These are phyloP conservation scores for Dactylellina sp. DNA, from an alignment of 2,329 filamentous ascomycete genomes.

Conservation along the genomic window DNA sequence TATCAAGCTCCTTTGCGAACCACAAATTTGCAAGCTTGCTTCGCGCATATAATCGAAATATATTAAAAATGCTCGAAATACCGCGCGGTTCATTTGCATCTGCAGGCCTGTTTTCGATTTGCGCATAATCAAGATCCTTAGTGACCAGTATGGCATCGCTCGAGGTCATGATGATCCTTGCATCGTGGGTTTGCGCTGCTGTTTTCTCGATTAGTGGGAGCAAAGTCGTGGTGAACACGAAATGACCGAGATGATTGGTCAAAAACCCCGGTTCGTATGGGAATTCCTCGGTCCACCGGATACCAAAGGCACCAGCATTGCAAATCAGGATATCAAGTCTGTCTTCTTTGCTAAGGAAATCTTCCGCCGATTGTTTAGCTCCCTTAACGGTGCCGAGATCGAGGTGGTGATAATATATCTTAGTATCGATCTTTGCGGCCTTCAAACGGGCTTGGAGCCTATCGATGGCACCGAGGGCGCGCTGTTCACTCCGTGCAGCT, in stretches of 20 bases:
- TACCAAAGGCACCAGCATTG: slow-evolving; percentile 67
- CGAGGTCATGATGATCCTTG: slow-evolving; percentile 59
- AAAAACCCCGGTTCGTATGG: slow-evolving; percentile 68
- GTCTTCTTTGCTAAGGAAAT: slow-evolving; percentile 62
- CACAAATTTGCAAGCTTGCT: slow-evolving; percentile 68
- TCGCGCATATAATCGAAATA: slow-evolving; percentile 65
- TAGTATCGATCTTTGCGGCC: slow-evolving; percentile 27
- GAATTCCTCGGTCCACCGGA: slow-evolving; percentile 61
- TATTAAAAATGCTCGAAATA: slow-evolving; percentile 57
- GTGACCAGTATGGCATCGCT: slow-evolving; percentile 62
- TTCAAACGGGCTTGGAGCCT: slow-evolving; percentile 57
- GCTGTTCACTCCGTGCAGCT: slow-evolving; percentile 60
- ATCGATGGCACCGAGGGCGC: slow-evolving; percentile 64
- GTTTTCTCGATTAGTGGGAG: slow-evolving; percentile 60
- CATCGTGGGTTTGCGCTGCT: slow-evolving; percentile 57
- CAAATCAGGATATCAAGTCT: slow-evolving; percentile 66
- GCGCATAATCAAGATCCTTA: slow-evolving; percentile 60
- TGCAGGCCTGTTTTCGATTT: slow-evolving; percentile 26
- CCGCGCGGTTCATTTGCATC: slow-evolving; percentile 26
- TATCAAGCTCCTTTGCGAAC: slow-evolving; percentile 66
- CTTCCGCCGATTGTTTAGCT: slow-evolving; percentile 64
- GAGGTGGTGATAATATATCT: slow-evolving; percentile 64
- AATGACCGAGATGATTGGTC: slow-evolving; percentile 68
- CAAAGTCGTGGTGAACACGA: slow-evolving; percentile 64
- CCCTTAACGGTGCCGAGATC: slow-evolving; percentile 66